Base-by-base conservation (phyloP, 2,329 filamentous ascomycete species). In the Raffaelea arxii region DNA sequence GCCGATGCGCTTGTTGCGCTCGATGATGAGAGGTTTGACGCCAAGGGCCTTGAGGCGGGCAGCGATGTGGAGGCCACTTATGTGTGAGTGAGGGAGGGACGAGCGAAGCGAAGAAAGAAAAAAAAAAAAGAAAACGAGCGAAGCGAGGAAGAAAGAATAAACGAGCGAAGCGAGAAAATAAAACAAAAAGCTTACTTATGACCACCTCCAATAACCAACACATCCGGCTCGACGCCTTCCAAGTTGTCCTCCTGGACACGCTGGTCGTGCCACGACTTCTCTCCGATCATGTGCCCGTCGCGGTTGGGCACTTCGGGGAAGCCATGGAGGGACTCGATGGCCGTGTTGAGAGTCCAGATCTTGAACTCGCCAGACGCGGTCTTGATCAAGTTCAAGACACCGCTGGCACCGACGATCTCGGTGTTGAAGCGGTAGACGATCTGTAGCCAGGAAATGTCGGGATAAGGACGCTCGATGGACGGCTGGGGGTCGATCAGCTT, bases 1-100 rank as follows among this genome's bases (percentile, higher is more conserved):
- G 4, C 69, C 69, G 22, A 72, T 58, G 2, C 65, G 58, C 32
- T 63, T 60, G 45, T 68, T 65, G 46, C 62, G 62, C 43, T 72
- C 69, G 18, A 71, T 52, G 40, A 71, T 57, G 23, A 71, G 56
- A 46, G 47, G 40, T n/a, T 49, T 41, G 24, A 57, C 43, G 16
- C 52, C 46, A 18, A 57, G 47, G 12, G 52, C 47, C 27, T 56
- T 50, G 21, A 56, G 46, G 30, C 53, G 49, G 32, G 55, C 53
- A 35, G 57, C 65, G 44, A 62, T 54, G 21, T 64, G 66, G 27
- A 68, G 54, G 25, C 65, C 65, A 22, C 46, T 48, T 3, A n/a
- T n/a, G n/a, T n/a, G n/a, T n/a, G n/a, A n/a, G n/a, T n/a, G n/a
- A n/a, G n/a, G n/a, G n/a, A n/a, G 30, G 27, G 16, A 21, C 16